Conservation (phyloP, 495 filamentous ascomycete genomes). For the Xylaria grammica region DNA sequence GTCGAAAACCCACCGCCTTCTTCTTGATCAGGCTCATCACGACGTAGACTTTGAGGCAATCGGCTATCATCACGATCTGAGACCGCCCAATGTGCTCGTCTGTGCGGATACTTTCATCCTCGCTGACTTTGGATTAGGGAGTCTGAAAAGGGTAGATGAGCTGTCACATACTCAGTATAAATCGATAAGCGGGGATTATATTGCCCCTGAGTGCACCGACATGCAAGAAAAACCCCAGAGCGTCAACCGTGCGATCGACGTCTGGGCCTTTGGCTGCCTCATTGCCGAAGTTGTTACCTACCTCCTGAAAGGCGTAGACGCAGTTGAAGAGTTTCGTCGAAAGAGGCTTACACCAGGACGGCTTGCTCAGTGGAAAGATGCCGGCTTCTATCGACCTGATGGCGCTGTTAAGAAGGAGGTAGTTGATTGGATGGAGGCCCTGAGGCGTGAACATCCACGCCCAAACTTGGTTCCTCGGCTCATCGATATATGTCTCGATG, state of each 20-base stretch:
- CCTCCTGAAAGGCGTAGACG: neutral
- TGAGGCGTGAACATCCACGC: neutral
- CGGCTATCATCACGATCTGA: constrained; percentile 1
- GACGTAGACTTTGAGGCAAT: neutral
- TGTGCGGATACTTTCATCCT: neutral
- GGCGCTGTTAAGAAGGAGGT: constrained; percentile 27
- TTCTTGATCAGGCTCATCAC: neutral
- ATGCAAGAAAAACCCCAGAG: neutral
- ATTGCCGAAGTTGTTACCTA: neutral
- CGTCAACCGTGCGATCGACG: neutral
- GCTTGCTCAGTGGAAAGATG: neutral
- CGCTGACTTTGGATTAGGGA: neutral
- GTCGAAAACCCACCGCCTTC: neutral
- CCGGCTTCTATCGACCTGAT: constrained; percentile 22
- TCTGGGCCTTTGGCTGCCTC: constrained; percentile 4
- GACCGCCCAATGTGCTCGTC: neutral
- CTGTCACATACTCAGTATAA: neutral
- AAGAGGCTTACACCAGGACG: neutral
- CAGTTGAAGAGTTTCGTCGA: neutral
- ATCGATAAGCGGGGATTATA: neutral
- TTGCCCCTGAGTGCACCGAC: neutral
- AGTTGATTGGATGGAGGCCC: constrained; percentile 21
- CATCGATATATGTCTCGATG: neutral
- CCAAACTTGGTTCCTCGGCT: neutral
- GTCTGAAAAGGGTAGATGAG: neutral